These are phyloP conservation scores for Mariannaea sp. DNA, from an alignment of 2,329 filamentous ascomycete genomes.

Conservation along the genomic window DNA sequence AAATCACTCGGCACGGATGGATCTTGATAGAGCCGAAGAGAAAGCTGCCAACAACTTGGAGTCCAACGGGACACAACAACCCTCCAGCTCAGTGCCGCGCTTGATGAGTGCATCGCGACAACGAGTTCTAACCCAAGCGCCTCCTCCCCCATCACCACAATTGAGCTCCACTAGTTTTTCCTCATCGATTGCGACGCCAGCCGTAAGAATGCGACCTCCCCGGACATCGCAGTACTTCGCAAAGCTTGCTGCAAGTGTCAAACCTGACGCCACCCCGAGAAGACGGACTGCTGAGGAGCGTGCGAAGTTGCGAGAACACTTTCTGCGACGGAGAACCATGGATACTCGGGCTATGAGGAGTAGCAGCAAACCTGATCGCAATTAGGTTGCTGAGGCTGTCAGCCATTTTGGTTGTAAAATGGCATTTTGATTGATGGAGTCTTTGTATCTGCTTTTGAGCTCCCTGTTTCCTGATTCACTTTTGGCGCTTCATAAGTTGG, in stretches of 20 bases:
- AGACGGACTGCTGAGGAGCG: constrained; percentile 31
- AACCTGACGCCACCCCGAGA: constrained; percentile 16
- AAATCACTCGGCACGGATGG: not conserved
- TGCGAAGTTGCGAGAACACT: constrained; percentile 36
- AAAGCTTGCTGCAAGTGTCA: constrained; percentile 23
- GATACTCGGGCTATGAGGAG: constrained; percentile 16
- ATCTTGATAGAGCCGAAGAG: not conserved
- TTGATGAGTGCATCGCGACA: constrained; percentile 15
- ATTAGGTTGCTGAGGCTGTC: not conserved
- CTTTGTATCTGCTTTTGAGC: not conserved
- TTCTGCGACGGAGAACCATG: constrained; percentile 31
- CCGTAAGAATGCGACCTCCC: constrained; percentile 20
- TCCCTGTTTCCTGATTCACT: not conserved
- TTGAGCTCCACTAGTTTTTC: constrained; percentile 27
- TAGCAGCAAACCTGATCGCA: constrained; percentile 21
- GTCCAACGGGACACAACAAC: not conserved
- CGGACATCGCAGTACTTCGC: constrained; percentile 33
- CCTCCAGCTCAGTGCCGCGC: not conserved
- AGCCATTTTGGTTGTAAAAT: not conserved
- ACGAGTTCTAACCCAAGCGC: constrained; percentile 21
- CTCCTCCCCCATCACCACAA: constrained; percentile 24
- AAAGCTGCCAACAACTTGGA: constrained; percentile 26
- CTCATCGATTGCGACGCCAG: constrained; percentile 21
- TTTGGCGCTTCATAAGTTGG: not conserved
- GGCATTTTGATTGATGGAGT: not conserved